phyloP scores from a whole-genome alignment of 129 eudicot genomes.

The Gnaphalium uliginosum region DNA sequence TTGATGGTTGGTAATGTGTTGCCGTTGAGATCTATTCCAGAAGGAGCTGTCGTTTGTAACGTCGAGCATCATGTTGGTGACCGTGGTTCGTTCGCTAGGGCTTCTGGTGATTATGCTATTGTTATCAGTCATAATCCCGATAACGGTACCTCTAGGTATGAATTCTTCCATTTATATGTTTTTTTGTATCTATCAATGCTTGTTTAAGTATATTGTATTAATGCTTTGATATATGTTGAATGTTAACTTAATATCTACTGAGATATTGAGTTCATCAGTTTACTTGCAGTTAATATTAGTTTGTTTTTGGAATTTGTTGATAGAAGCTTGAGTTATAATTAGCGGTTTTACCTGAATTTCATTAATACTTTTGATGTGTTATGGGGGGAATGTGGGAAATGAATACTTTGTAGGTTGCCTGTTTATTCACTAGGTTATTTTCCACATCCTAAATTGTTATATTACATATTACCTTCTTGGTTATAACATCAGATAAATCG shows the following conservation, averaged over 20 bases:
- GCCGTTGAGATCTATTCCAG: conserved; percentile 73
- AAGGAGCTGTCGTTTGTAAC: conserved; percentile 92
- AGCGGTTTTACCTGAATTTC: no score
- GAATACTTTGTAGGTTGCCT: no score
- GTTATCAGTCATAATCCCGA: conserved; percentile 64
- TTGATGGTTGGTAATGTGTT: conserved; percentile 74
- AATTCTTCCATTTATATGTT: background rate
- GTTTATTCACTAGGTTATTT: no score
- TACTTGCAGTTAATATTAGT: background rate
- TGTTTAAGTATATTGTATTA: background rate
- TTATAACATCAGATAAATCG: no score
- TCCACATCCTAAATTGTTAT: no score
- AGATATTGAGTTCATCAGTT: background rate
- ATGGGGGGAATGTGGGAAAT: no score
- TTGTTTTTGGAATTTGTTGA: no score
- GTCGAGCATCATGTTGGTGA: conserved; percentile 91
- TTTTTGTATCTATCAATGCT: background rate
- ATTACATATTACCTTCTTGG: no score
- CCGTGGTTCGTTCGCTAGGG: conserved; percentile 77
- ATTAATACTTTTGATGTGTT: no score
- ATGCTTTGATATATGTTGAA: background rate
- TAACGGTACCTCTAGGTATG: conserved; percentile 56
- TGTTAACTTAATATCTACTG: background rate
- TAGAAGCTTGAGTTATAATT: no score
- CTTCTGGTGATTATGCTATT: conserved; percentile 69